Conservation (phyloP, 495 filamentous ascomycete genomes). For the Penicillium alfredii region DNA sequence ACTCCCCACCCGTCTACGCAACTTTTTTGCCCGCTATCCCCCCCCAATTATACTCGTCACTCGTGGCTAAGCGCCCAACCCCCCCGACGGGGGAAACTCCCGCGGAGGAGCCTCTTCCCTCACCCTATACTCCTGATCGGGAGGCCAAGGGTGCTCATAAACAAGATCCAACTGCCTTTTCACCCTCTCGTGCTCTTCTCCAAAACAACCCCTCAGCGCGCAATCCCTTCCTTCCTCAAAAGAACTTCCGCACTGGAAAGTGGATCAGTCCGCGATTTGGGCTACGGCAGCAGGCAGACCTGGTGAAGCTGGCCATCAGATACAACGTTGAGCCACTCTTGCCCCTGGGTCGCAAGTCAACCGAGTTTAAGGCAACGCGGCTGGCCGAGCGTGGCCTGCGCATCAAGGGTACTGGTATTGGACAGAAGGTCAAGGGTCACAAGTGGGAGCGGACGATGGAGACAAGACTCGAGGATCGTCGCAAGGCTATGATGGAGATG, state of each 20-base stretch:
- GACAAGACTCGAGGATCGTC: constrained; percentile 75
- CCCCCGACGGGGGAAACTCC: constrained; percentile 22
- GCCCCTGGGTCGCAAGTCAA: constrained; percentile 70
- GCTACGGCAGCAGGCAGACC: constrained; percentile 80
- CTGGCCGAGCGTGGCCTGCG: constrained; percentile 66
- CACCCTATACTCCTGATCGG: constrained; percentile 43
- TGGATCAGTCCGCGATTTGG: constrained; percentile 80
- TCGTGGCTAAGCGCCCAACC: constrained; percentile 37
- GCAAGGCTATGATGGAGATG: constrained; percentile 91
- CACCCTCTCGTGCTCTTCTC: constrained; percentile 32
- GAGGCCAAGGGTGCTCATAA: constrained; percentile 39
- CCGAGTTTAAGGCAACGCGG: constrained; percentile 58
- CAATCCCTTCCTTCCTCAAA: constrained; percentile 72
- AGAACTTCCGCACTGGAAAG: constrained; percentile 63
- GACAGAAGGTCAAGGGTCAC: constrained; percentile 92
- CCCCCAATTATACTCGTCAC: constrained; percentile 47
- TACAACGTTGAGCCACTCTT: constrained; percentile 80
- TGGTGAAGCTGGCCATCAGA: constrained; percentile 77
- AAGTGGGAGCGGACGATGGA: constrained; percentile 84
- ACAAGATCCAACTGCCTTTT: constrained; percentile 29
- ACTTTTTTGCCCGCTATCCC: constrained; percentile 89
- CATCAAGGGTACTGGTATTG: constrained; percentile 85
- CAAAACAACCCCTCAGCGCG: constrained; percentile 30
- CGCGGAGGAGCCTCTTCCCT: constrained; percentile 27
- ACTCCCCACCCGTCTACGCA: constrained; percentile 63